These are phyloP conservation scores for Plasmodium billcollinsi DNA, from an alignment of 169 alveolate species.

Conservation along the genomic window DNA sequence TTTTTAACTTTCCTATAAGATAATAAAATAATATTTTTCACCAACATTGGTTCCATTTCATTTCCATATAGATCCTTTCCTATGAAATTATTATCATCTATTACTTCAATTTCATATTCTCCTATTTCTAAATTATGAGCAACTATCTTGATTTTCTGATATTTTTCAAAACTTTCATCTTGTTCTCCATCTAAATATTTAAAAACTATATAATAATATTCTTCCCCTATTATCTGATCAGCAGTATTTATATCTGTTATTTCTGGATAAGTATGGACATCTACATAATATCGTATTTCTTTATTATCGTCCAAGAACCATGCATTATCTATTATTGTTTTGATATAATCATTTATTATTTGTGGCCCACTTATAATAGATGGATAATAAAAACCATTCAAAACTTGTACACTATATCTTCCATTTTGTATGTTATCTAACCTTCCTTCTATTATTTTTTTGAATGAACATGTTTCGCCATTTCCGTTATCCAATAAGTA, in stretches of 20 bases:
- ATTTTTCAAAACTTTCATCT: neutral
- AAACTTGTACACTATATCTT: constrained; percentile 7
- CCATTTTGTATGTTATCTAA: constrained; percentile 1
- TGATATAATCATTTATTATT: neutral
- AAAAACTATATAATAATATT: constrained; percentile 17
- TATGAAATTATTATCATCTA: constrained; percentile 1
- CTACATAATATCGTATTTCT: neutral
- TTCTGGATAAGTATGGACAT: neutral
- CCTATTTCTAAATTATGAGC: constrained; percentile 18
- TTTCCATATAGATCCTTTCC: constrained; percentile 14
- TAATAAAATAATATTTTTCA: constrained; percentile 11
- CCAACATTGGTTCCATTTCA: constrained; percentile 5
- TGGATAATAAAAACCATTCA: constrained; percentile 20
- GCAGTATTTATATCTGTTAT: neutral
- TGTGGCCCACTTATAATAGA: constrained; percentile 1
- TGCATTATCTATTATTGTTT: constrained; percentile 8
- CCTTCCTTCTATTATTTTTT: constrained; percentile 13
- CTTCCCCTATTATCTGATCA: neutral
- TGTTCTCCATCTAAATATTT: neutral
- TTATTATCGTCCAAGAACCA: constrained; percentile 5
- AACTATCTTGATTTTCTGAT: constrained; percentile 4
- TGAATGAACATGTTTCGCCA: neutral
- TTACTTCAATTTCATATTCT: constrained; percentile 2
- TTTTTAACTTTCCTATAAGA: constrained; percentile 1
- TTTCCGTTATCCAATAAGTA: constrained; percentile 12